Evolutionary conservation across 805 yeast genomes (phyloP).

Genomic region (Yarrowia bubula): DNA sequence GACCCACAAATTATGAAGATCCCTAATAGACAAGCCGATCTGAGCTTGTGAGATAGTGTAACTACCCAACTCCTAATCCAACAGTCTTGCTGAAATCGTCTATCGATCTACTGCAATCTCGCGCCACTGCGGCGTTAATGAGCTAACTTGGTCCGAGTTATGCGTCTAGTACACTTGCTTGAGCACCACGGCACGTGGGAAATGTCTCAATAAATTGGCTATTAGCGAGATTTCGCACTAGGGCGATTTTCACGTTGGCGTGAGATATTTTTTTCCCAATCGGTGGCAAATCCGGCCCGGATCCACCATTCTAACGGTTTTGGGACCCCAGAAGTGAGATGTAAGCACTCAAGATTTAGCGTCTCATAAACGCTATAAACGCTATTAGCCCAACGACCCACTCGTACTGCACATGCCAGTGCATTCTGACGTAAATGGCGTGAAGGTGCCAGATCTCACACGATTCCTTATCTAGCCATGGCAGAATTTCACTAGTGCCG

Average conservation of each 20-base stretch:
- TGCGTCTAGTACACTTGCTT: background rate
- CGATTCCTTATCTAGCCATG: too few relatives aligned
- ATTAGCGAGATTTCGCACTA: too few relatives aligned
- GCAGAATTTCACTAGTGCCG: background rate
- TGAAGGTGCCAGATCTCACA: too few relatives aligned
- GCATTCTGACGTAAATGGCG: too few relatives aligned
- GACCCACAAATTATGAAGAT: too few relatives aligned
- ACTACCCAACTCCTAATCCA: background rate
- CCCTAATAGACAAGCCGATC: too few relatives aligned
- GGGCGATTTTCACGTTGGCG: background rate
- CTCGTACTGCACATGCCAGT: too few relatives aligned
- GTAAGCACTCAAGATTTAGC: background rate
- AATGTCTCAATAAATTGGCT: too few relatives aligned
- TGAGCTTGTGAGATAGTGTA: too few relatives aligned
- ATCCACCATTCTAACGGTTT: background rate
- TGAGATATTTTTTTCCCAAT: background rate
- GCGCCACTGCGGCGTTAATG: slow-evolving; percentile 11
- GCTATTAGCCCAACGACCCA: too few relatives aligned
- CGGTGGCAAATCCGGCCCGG: background rate
- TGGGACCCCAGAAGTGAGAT: background rate
- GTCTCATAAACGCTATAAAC: background rate
- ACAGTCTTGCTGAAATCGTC: background rate
- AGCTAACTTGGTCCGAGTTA: background rate
- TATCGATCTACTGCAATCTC: background rate
- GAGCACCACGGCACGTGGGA: too few relatives aligned